Evolutionary conservation across 2,329 filamentous ascomycete species (phyloP).

Genomic region (Fusarium mundagurra): DNA sequence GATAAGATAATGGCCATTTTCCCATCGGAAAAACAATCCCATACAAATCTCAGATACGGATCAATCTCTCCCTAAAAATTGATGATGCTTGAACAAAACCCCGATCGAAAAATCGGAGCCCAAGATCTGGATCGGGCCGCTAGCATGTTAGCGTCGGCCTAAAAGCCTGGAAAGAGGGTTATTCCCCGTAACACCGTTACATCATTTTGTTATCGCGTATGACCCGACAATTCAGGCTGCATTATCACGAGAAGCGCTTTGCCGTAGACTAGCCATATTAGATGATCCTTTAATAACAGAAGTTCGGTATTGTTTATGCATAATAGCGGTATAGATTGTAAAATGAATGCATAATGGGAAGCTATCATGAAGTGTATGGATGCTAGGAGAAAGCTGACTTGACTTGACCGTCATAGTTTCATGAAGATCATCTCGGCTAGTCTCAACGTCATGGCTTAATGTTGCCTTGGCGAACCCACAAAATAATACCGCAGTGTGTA

Average conservation of each 20-base stretch:
- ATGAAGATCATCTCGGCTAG: background rate
- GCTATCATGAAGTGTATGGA: background rate
- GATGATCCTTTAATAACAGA: background rate
- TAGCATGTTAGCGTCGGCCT: background rate
- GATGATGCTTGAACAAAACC: background rate
- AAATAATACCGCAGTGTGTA: background rate
- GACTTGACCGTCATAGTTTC: background rate
- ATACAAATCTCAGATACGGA: background rate
- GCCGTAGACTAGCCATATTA: background rate
- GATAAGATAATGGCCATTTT: background rate
- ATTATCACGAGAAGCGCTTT: background rate
- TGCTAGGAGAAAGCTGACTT: background rate
- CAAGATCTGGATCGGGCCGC: slow-evolving; percentile 22
- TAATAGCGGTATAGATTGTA: background rate
- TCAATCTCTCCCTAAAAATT: background rate
- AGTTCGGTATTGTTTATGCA: accelerated
- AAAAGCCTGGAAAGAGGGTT: background rate
- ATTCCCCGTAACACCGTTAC: background rate
- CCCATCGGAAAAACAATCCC: background rate
- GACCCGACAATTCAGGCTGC: background rate
- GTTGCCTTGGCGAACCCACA: slow-evolving; percentile 13
- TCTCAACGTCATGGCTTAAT: background rate
- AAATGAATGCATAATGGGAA: background rate
- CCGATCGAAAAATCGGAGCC: slow-evolving; percentile 1
- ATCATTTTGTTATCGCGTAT: background rate